phyloP scores from a whole-genome alignment of 495 filamentous ascomycete genomes.

The Penicillium silybi region DNA sequence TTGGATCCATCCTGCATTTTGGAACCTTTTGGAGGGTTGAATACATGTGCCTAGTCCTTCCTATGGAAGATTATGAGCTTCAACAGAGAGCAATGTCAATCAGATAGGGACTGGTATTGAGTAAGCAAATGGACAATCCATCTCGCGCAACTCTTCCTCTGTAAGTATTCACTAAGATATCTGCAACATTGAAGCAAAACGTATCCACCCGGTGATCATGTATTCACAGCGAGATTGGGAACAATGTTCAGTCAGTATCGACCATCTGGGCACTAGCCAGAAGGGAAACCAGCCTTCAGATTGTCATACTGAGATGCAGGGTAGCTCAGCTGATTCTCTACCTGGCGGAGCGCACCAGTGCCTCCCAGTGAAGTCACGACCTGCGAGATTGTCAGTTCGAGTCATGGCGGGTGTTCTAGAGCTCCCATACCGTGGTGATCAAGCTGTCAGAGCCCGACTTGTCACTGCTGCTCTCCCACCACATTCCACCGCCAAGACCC shows the following conservation, averaged over 20 bases:
- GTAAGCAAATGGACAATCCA: neutral
- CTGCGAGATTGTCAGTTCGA: constrained; percentile 7
- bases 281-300: constrained; percentile 24
- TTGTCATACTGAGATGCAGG: constrained; percentile 32
- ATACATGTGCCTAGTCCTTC: too few relatives aligned
- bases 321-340: constrained; percentile 32
- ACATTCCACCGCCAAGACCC: constrained; percentile 78
- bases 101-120: neutral
- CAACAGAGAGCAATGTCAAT: neutral
- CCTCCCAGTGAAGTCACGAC: constrained; percentile 30
- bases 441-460: constrained; percentile 53
- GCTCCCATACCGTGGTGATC: constrained; percentile 56
- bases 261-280: neutral
- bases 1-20: too few relatives aligned
- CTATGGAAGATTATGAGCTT: neutral
- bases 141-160: neutral
- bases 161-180: neutral
- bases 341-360: constrained; percentile 19
- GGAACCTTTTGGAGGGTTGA: too few relatives aligned
- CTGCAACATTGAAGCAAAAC: neutral
- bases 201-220: neutral
- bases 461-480: constrained; percentile 85
- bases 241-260: neutral
- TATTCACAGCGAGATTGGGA: neutral
- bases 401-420: neutral